Conservation (phyloP, 2,329 filamentous ascomycete species). For the Cladosporium sp. region DNA sequence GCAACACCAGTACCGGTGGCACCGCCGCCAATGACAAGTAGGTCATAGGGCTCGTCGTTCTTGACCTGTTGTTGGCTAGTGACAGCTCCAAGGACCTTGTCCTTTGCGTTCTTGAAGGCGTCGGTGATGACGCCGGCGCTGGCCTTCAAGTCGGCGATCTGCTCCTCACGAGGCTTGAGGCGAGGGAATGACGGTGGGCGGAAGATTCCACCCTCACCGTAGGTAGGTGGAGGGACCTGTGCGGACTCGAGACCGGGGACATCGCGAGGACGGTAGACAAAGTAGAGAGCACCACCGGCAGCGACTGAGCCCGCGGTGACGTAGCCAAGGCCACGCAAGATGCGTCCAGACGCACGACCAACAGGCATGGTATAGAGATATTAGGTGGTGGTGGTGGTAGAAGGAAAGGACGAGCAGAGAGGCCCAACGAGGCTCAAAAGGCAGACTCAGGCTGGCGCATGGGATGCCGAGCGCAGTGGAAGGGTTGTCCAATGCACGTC, state of each 20-base stretch:
- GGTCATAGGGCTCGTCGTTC: slow-evolving; percentile 58
- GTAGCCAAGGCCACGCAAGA: slow-evolving; percentile 61
- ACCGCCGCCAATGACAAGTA: slow-evolving; percentile 76
- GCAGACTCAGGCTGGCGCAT: background rate
- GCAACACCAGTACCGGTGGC: slow-evolving; percentile 80
- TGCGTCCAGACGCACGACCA: slow-evolving; percentile 37
- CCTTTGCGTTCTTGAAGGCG: slow-evolving; percentile 47
- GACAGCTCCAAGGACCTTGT: slow-evolving; percentile 40
- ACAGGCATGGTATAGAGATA: slow-evolving; percentile 13
- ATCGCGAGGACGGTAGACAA: slow-evolving; percentile 68
- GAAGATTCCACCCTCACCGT: slow-evolving; percentile 67
- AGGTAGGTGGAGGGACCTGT: slow-evolving; percentile 69
- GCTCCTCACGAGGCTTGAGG: slow-evolving; percentile 62
- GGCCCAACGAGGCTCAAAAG: slow-evolving; percentile 12
- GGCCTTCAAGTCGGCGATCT: slow-evolving; percentile 61
- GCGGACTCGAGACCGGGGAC: slow-evolving; percentile 70
- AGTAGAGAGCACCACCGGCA: slow-evolving; percentile 59
- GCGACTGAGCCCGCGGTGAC: slow-evolving; percentile 56
- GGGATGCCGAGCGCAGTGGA: background rate
- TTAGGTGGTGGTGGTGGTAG: background rate
- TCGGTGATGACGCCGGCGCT: slow-evolving; percentile 45
- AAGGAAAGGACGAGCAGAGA: background rate
- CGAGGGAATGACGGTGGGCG: slow-evolving; percentile 66
- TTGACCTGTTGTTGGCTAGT: slow-evolving; percentile 31
- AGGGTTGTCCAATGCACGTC: slow-evolving; percentile 13